Base-by-base conservation (phyloP, 495 filamentous ascomycete species). In the Aspergillus campestris region DNA sequence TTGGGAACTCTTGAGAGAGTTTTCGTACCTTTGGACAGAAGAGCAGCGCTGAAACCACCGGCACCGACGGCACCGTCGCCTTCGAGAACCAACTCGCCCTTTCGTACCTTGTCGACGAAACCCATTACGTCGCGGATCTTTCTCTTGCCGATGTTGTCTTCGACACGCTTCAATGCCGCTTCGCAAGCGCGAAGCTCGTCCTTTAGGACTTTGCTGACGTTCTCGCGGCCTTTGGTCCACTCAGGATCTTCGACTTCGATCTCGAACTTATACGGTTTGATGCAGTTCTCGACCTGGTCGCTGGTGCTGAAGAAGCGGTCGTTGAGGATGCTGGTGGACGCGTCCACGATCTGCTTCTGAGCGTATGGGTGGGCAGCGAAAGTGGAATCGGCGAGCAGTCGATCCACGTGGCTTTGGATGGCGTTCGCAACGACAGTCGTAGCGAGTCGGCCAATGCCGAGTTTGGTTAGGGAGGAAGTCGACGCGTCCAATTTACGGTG, bases 271-370 rank as follows among this genome's bases (percentile, higher is more conserved):
- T 89, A 99, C 2, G 92, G 92, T 61, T 99, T 99, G 71, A 99
- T 91, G 59, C 92, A 97, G 57, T 96, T 96, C 63, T 99, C 92
- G n/a, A 99, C 89, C 61, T 96, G 91, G 58, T 99, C 92, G 51
- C 84, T 88, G 3, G 94, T 97, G 58, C 87, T 89, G 67, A 95
- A 96, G 53, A 94, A 95, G 2, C 90, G 81, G 48, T 99, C 92
- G 49, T 89, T 92, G 11, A 99, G 66, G 37, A 97, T 96, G 31
- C 79, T 81, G 1, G 83, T 83, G 13, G 86, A 86, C 3, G 92
- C 91, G 51, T 95, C 87, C 27, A 77, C 87, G 55, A 97, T 95
- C 33, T 89, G 88, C 62, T 89, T 83, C 38, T 87, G 81, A 10
- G 91, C 94, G 42, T 89, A 94, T 0, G 92, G 92, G 53, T 99